These are phyloP conservation scores for Geoglossum cookeanum DNA, from an alignment of 2,329 filamentous ascomycete genomes.

Conservation along the genomic window DNA sequence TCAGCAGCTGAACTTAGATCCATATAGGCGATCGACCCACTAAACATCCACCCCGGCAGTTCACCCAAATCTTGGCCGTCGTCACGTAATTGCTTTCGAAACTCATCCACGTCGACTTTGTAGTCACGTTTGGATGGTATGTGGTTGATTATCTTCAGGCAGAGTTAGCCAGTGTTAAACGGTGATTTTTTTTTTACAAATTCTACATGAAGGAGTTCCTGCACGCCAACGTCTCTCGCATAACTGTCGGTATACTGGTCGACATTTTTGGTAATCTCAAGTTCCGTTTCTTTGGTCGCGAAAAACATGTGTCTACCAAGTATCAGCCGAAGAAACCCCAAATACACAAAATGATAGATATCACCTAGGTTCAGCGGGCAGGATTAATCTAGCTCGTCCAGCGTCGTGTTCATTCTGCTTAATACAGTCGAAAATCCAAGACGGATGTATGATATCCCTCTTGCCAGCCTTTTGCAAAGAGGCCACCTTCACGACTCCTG, in stretches of 20 bases:
- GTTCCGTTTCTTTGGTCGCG: slow-evolving; percentile 35
- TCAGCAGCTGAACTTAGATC: slow-evolving; percentile 11
- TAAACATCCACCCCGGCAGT: slow-evolving; percentile 32
- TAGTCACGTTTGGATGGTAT: slow-evolving; percentile 32
- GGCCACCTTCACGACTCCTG: slow-evolving; percentile 54
- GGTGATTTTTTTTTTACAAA: slow-evolving; percentile 19
- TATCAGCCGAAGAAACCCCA: slow-evolving; percentile 17
- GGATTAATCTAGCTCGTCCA: slow-evolving; percentile 33
- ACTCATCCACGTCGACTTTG: slow-evolving; percentile 26
- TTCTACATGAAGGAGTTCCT: slow-evolving; percentile 37
- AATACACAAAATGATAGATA: neutral
- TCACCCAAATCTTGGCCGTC: slow-evolving; percentile 34
- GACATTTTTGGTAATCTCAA: slow-evolving; percentile 38
- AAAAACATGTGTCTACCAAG: slow-evolving; percentile 53
- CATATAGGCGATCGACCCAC: slow-evolving; percentile 26
- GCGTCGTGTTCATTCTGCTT: slow-evolving; percentile 35
- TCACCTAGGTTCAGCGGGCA: slow-evolving; percentile 42
- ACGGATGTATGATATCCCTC: slow-evolving; percentile 55
- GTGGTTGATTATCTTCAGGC: slow-evolving; percentile 23
- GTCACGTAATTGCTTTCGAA: slow-evolving; percentile 36
- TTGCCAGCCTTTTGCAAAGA: slow-evolving; percentile 56
- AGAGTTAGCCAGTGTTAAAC: slow-evolving; percentile 7
- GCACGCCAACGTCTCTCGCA: slow-evolving; percentile 43
- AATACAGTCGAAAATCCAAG: slow-evolving; percentile 72
- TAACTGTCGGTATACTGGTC: slow-evolving; percentile 77